Evolutionary conservation across 1,139 yeast species (phyloP).

Genomic region (Geotrichum australiense): DNA sequence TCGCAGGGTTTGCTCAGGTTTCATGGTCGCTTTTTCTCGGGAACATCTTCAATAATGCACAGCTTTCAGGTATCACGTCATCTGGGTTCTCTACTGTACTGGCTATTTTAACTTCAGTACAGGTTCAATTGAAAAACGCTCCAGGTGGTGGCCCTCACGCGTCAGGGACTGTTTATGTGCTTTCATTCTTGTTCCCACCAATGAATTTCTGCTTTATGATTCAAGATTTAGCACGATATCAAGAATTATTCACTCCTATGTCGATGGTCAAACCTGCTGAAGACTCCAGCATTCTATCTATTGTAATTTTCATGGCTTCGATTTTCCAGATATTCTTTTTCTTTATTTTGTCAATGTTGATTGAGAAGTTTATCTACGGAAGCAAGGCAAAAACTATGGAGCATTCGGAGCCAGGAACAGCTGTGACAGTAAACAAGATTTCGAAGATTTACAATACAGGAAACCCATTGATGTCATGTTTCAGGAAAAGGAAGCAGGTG

Average conservation of each 20-base stretch:
- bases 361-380: constrained; percentile 29
- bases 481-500: constrained; percentile 21
- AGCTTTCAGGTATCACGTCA: constrained; percentile 33
- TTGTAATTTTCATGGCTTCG: constrained; percentile 31
- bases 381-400: constrained; percentile 15
- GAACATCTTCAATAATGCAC: constrained; percentile 31
- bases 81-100: constrained; percentile 32
- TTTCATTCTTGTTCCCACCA: constrained; percentile 35
- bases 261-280: constrained; percentile 29
- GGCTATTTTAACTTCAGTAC: constrained; percentile 32
- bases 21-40: constrained; percentile 33
- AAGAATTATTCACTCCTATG: constrained; percentile 21
- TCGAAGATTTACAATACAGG: constrained; percentile 26
- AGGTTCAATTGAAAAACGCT: constrained; percentile 26
- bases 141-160: constrained; percentile 27
- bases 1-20: constrained; percentile 31
- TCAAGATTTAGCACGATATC: constrained; percentile 30
- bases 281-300: constrained; percentile 25
- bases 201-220: constrained; percentile 33
- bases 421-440: constrained; percentile 24
- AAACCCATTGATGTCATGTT: constrained; percentile 1
- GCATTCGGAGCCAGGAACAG: constrained; percentile 19
- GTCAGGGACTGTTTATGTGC: constrained; percentile 27
- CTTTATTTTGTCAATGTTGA: constrained; percentile 24
- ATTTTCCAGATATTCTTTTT: constrained; percentile 29